A percentile compares a stretch with the other conserved stretches of the same genome.
phyloP scores from a whole-genome alignment of 1,139 yeast genomes.

The Barnettozyma hawaiiensis region DNA sequence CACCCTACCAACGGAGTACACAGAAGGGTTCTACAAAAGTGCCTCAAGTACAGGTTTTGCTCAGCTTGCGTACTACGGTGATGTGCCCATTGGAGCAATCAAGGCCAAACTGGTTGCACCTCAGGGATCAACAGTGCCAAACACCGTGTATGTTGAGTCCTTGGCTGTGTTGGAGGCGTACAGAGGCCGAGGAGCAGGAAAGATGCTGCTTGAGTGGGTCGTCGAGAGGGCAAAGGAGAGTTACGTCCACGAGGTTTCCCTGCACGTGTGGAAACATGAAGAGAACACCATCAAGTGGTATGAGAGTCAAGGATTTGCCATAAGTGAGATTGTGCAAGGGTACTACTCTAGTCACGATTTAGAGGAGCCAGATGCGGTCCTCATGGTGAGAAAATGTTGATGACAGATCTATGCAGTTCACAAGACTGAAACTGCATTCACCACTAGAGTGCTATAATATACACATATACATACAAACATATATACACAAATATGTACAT shows the following conservation, averaged over 20 bases:
- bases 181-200: conserved; percentile 58
- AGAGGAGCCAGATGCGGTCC: conserved; percentile 41
- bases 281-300: conserved; percentile 51
- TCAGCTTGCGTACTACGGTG: conserved; percentile 33
- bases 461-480: too few species aligned
- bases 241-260: conserved; percentile 51
- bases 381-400: conserved; percentile 30
- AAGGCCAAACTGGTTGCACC: conserved; percentile 45
- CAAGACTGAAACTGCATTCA: too few species aligned
- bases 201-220: conserved; percentile 47
- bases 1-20: conserved; percentile 38
- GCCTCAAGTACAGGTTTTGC: conserved; percentile 31
- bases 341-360: conserved; percentile 49
- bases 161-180: conserved; percentile 62
- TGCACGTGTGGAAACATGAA: conserved; percentile 53
- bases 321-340: conserved; percentile 37
- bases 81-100: conserved; percentile 68
- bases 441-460: too few species aligned
- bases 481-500: too few species aligned
- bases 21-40: conserved; percentile 42
- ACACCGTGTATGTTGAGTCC: conserved; percentile 57
- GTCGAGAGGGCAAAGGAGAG: conserved; percentile 47
- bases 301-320: conserved; percentile 44
- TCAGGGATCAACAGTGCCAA: conserved; percentile 37
- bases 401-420: too few species aligned